Percentiles rank a stretch among this genome's conserved stretches.
phyloP scores from a whole-genome alignment of 352 stramenopile species.

The Saprolegnia parasitica region DNA sequence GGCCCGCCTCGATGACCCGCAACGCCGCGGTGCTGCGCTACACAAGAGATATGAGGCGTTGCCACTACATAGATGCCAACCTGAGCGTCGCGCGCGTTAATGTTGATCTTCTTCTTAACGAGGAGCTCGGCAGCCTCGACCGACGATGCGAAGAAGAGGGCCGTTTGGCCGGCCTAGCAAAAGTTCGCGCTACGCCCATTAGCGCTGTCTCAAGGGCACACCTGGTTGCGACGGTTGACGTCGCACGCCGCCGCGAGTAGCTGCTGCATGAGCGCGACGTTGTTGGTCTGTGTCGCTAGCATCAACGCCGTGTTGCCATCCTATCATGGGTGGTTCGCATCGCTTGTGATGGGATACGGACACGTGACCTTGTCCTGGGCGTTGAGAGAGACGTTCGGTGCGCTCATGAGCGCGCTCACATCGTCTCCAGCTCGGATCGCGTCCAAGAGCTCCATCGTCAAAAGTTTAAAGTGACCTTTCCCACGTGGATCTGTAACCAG shows the following conservation, averaged over 20 bases:
- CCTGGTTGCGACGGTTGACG: conserved; percentile 9
- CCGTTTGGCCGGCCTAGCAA: neutral
- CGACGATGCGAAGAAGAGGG: conserved; percentile 9
- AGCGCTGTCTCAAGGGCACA: neutral
- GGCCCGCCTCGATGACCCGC: neutral
- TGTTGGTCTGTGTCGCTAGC: neutral
- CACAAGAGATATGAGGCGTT: neutral
- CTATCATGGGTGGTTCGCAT: neutral
- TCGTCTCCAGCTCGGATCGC: neutral
- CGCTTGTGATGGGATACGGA: neutral
- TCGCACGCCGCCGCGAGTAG: neutral
- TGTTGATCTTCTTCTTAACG: neutral
- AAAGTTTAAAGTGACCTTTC: too few relatives aligned
- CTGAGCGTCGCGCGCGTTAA: neutral
- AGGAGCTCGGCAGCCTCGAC: neutral
- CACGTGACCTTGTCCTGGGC: neutral
- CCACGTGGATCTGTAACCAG: neutral
- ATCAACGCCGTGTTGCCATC: neutral
- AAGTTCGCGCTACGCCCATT: neutral
- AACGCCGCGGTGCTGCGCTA: conserved; percentile 8
- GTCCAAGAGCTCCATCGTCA: conserved; percentile 2
- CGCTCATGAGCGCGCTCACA: neutral
- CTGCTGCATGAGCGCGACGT: neutral
- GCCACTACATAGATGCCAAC: neutral
- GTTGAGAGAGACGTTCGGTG: conserved; percentile 1